A percentile compares a stretch with the other conserved stretches of the same genome.
Conservation (phyloP, 345 rosid genomes). For the Brassica rapa region DNA sequence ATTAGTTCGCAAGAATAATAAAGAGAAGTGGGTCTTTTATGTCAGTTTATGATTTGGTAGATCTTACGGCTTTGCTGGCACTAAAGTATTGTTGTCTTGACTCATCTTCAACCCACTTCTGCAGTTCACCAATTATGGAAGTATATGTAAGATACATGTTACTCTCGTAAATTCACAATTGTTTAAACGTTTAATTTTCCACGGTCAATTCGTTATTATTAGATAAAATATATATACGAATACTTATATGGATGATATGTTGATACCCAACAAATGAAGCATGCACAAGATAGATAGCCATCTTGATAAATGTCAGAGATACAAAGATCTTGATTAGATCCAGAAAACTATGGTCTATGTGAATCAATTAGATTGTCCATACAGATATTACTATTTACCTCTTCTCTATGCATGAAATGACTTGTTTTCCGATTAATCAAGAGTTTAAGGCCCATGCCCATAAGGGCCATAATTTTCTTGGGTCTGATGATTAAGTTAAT, state of each 20-base stretch:
- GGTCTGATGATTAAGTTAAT: background rate
- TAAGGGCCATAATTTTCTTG: background rate
- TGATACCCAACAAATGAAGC: constrained; percentile 13
- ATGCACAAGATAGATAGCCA: constrained; percentile 8
- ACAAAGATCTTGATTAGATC: background rate
- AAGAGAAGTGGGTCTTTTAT: constrained; percentile 40
- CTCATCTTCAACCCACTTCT: constrained; percentile 44
- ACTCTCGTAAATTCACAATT: constrained; percentile 26
- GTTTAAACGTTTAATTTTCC: background rate
- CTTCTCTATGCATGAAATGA: background rate
- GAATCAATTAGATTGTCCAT: background rate
- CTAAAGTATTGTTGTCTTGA: constrained; percentile 40
- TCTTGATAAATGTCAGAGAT: background rate
- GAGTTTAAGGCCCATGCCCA: background rate
- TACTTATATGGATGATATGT: constrained; percentile 3
- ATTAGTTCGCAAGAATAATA: constrained; percentile 34
- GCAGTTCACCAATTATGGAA: constrained; percentile 37
- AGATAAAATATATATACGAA: background rate
- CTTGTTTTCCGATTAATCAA: background rate
- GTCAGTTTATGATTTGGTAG: constrained; percentile 39
- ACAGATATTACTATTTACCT: background rate
- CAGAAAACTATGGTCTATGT: background rate
- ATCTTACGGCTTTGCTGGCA: constrained; percentile 44
- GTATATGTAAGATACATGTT: constrained; percentile 38
- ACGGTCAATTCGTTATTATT: constrained; percentile 15